Conservation (phyloP, 2,329 filamentous ascomycete genomes). For the Cryphonectria carpinicola region DNA sequence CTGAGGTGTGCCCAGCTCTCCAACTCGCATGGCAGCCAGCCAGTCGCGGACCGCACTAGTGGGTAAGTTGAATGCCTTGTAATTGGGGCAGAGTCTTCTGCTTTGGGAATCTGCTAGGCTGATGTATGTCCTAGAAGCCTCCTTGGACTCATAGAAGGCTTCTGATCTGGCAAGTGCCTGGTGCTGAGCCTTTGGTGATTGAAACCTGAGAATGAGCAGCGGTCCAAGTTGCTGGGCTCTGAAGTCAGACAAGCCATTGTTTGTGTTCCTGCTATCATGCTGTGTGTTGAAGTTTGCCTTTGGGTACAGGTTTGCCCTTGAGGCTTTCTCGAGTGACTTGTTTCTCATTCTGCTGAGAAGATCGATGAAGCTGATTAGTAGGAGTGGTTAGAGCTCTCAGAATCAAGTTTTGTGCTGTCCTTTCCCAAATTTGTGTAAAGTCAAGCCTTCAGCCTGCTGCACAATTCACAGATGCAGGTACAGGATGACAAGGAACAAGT, state of each 20-base stretch:
- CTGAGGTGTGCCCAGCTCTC: background rate
- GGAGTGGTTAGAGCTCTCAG: background rate
- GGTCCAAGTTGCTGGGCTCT: constrained; percentile 39
- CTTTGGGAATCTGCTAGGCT: background rate
- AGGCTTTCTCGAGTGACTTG: background rate
- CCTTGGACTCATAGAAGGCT: constrained; percentile 10
- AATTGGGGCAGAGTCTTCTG: constrained; percentile 4
- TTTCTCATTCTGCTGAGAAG: background rate
- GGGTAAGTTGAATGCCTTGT: constrained; percentile 13
- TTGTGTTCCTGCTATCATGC: background rate
- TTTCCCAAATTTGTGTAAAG: background rate
- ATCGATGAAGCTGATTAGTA: too few relatives aligned
- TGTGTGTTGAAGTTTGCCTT: background rate
- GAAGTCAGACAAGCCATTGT: background rate
- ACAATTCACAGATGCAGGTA: background rate
- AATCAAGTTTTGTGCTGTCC: background rate
- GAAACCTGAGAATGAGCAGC: constrained; percentile 3
- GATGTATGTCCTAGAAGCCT: constrained; percentile 1
- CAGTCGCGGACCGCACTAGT: background rate
- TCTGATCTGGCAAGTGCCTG: constrained; percentile 12
- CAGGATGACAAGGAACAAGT: background rate
- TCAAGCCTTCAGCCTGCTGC: too few relatives aligned
- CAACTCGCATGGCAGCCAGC: background rate
- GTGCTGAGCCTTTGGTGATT: background rate
- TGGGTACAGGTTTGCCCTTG: too few relatives aligned